Evolutionary conservation across 1,284 basidiomycete species (phyloP).

Genomic region (Trichosporon sp.): DNA sequence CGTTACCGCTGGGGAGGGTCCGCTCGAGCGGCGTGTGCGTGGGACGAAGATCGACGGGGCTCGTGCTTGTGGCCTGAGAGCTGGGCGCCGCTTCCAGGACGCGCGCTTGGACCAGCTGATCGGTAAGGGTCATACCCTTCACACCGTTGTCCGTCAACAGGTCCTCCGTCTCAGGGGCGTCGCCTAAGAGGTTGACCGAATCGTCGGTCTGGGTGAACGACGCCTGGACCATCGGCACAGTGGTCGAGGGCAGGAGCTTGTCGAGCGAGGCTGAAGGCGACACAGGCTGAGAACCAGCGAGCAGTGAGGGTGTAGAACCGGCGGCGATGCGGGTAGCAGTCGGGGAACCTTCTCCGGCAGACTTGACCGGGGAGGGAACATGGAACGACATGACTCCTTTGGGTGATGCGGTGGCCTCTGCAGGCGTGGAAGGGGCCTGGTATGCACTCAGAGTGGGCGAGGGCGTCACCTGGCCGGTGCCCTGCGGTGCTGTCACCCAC

Average conservation of each 20-base stretch:
- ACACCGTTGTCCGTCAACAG: background rate
- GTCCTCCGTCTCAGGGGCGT: background rate
- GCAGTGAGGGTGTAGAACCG: background rate
- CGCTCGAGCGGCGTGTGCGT: background rate
- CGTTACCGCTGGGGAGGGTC: background rate
- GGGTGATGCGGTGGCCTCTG: background rate
- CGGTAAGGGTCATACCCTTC: background rate
- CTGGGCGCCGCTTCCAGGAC: background rate
- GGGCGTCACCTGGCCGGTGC: background rate
- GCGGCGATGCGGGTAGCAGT: background rate
- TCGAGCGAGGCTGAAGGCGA: background rate
- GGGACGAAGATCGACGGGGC: background rate
- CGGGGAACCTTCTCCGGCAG: background rate
- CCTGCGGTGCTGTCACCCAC: background rate
- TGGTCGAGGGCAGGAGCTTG: background rate
- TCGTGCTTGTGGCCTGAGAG: background rate
- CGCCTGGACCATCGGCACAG: background rate
- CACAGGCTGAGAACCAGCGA: background rate
- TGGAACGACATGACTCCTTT: background rate
- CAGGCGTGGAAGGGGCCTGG: background rate
- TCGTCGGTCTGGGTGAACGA: background rate
- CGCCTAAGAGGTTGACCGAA: background rate
- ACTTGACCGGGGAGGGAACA: background rate
- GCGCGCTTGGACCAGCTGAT: background rate
- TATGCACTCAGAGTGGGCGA: background rate